phyloP scores from a whole-genome alignment of 2,329 filamentous ascomycete genomes.

The Dactylellina leptospora region DNA sequence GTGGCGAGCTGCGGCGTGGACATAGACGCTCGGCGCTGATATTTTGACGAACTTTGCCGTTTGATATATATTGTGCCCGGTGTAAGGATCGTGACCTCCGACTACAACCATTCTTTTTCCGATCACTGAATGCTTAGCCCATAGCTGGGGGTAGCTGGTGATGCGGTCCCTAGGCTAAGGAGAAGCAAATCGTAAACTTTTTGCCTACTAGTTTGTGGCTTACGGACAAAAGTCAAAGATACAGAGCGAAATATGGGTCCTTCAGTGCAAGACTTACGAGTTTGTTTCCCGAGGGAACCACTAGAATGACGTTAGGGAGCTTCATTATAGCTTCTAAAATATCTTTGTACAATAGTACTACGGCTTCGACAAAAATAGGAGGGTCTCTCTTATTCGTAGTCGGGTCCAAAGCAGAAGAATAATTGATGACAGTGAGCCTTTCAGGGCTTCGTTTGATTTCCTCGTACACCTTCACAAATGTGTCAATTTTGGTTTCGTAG shows the following conservation, averaged over 20 bases:
- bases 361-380: background rate
- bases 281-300: background rate
- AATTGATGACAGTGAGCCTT: conserved; percentile 8
- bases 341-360: background rate
- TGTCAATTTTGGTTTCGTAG: background rate
- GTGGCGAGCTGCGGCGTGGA: background rate
- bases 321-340: background rate
- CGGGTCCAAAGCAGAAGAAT: background rate
- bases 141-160: background rate
- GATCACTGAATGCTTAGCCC: background rate
- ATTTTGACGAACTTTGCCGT: background rate
- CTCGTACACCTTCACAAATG: conserved; percentile 4
- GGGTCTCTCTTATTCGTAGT: background rate
- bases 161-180: too few relatives aligned
- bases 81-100: conserved; percentile 6
- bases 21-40: background rate
- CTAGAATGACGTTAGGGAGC: conserved; percentile 17
- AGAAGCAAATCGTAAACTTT: too few relatives aligned
- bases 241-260: too few relatives aligned
- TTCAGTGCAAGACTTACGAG: conserved; percentile 13
- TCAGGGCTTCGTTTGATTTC: background rate
- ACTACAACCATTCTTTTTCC: background rate
- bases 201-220: too few relatives aligned
- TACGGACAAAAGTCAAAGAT: too few relatives aligned
- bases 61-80: background rate